Evolutionary conservation across 2,329 filamentous ascomycete species (phyloP).

Genomic region (Epichloe uncinata): DNA sequence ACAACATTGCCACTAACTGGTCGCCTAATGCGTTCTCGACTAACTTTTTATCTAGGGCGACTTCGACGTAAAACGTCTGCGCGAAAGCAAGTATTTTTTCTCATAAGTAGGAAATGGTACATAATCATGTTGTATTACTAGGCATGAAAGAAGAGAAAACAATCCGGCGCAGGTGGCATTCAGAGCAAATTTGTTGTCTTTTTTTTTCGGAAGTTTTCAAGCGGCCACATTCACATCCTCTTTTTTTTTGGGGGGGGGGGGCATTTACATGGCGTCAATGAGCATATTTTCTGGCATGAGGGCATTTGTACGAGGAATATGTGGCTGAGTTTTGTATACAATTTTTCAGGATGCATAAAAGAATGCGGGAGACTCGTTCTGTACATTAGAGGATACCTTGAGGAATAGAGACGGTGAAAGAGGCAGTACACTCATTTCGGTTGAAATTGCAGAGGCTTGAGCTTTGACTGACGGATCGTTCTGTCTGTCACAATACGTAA

Average conservation of each 20-base stretch:
- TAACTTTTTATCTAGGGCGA: conserved; percentile 37
- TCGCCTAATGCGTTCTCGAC: neutral
- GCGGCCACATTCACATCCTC: neutral
- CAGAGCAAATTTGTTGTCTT: neutral
- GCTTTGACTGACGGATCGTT: no score
- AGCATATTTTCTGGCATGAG: neutral
- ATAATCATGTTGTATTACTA: neutral
- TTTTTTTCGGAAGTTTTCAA: neutral
- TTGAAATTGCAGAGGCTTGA: no score
- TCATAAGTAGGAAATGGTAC: conserved; percentile 34
- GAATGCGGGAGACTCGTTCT: no score
- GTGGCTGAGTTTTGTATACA: neutral
- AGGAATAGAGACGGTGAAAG: no score
- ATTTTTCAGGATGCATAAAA: neutral
- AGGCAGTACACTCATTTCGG: no score
- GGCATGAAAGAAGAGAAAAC: neutral
- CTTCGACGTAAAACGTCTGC: conserved; percentile 56
- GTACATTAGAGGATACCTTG: no score
- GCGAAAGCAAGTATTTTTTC: conserved; percentile 72
- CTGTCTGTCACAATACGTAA: no score
- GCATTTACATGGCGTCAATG: conserved; percentile 6
- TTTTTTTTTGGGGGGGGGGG: neutral
- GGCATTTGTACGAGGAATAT: neutral
- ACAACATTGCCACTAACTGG: conserved; percentile 7
- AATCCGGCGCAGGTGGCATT: neutral